These are phyloP conservation scores for Hirschfeldia incana DNA, from an alignment of 345 rosid species.

Conservation along the genomic window DNA sequence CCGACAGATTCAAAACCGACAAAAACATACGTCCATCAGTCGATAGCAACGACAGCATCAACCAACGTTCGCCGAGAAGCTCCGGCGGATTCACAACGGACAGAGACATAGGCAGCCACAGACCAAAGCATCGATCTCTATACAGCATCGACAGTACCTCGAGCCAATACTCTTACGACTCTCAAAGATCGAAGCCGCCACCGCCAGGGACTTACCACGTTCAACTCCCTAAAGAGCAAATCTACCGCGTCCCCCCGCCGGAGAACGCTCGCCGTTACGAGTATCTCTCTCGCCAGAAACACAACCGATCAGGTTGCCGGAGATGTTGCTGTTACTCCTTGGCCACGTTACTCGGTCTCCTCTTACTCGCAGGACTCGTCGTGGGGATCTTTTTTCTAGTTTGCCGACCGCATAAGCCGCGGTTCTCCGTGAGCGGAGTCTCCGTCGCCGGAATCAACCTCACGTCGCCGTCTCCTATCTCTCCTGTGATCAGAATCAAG, in stretches of 20 bases:
- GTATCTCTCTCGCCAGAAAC: constrained; percentile 49
- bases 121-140: not conserved
- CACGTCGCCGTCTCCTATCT: constrained; percentile 40
- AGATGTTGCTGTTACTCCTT: constrained; percentile 49
- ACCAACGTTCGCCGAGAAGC: not conserved
- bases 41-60: not conserved
- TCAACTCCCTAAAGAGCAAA: constrained; percentile 59
- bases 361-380: constrained; percentile 42
- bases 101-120: not conserved
- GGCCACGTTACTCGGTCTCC: constrained; percentile 30
- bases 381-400: constrained; percentile 62
- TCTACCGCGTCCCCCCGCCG: constrained; percentile 65
- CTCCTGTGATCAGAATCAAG: constrained; percentile 54
- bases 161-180: constrained; percentile 28
- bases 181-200: constrained; percentile 24
- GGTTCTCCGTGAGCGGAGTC: constrained; percentile 50
- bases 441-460: constrained; percentile 60
- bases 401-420: constrained; percentile 59
- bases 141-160: not conserved
- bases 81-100: not conserved
- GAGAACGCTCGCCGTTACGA: constrained; percentile 53
- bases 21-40: constrained; percentile 9
- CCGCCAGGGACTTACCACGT: constrained; percentile 51
- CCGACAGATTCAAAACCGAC: not conserved
- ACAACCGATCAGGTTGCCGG: constrained; percentile 40